Conservation (phyloP, 331 rosid genomes). For the Acacia concinna region DNA sequence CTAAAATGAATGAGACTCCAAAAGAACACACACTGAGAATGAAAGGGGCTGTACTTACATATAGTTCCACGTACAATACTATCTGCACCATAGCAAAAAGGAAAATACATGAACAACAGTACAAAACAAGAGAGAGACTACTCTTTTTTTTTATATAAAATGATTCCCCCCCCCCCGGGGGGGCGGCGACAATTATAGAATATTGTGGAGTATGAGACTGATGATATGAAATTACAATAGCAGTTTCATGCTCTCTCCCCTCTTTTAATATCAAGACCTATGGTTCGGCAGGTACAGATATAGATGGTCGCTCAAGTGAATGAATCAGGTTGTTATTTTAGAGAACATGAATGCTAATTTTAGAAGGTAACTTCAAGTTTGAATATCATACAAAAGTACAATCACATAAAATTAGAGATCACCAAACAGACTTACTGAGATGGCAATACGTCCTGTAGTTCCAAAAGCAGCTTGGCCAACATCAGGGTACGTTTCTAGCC, state of each 20-base stretch:
- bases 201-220: background rate
- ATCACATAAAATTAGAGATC: conserved; percentile 7
- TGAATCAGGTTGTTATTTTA: background rate
- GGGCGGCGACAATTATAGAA: too few relatives aligned
- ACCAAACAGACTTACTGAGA: conserved; percentile 60
- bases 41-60: conserved; percentile 65
- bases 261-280: background rate
- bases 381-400: background rate
- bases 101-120: background rate
- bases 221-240: background rate
- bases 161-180: background rate
- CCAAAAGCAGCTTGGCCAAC: conserved; percentile 99
- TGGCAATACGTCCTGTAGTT: conserved; percentile 63
- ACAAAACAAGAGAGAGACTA: conserved; percentile 22
- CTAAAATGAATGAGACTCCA: background rate
- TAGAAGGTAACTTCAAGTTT: background rate
- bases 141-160: background rate
- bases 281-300: background rate
- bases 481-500: conserved; percentile 96
- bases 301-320: background rate
- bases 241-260: background rate
- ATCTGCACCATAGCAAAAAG: conserved; percentile 64
- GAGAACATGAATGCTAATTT: background rate
- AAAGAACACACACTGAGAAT: conserved; percentile 24
- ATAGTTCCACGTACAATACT: conserved; percentile 79